These are phyloP conservation scores for Lipomyces japonicus DNA, from an alignment of 805 yeast species.

Conservation along the genomic window DNA sequence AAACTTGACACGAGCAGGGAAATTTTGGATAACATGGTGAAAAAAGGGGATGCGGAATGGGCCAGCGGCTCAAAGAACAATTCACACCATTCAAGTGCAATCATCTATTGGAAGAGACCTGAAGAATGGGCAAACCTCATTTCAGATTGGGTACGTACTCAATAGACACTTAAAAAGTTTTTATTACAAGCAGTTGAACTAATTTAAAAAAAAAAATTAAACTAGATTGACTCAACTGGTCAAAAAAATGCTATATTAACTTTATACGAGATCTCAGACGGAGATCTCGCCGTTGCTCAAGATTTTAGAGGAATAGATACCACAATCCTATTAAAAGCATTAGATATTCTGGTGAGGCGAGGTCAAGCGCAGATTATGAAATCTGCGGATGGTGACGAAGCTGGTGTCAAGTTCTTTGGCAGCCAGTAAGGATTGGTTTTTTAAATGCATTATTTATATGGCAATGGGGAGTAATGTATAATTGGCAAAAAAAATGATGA, in stretches of 20 bases:
- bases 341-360: conserved; percentile 57
- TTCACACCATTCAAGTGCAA: conserved; percentile 28
- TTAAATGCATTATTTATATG: background rate
- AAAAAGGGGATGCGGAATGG: conserved; percentile 55
- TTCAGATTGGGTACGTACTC: conserved; percentile 49
- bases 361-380: conserved; percentile 72
- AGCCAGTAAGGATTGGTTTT: background rate
- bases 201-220: conserved; percentile 37
- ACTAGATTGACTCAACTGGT: conserved; percentile 60
- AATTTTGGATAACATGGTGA: conserved; percentile 56
- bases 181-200: conserved; percentile 24
- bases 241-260: conserved; percentile 76
- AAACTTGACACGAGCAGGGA: conserved; percentile 53
- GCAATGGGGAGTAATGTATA: too few relatives aligned
- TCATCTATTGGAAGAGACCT: conserved; percentile 66
- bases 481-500: background rate
- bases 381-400: conserved; percentile 60
- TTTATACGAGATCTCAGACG: conserved; percentile 69
- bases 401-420: conserved; percentile 62
- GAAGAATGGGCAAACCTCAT: conserved; percentile 64
- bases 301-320: conserved; percentile 64
- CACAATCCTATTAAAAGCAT: conserved; percentile 49
- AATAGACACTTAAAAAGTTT: conserved; percentile 5
- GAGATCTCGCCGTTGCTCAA: conserved; percentile 54
- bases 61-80: conserved; percentile 36